phyloP scores from a whole-genome alignment of 2,329 filamentous ascomycete species.

The Xenosphaeropsis pyriputrescens region DNA sequence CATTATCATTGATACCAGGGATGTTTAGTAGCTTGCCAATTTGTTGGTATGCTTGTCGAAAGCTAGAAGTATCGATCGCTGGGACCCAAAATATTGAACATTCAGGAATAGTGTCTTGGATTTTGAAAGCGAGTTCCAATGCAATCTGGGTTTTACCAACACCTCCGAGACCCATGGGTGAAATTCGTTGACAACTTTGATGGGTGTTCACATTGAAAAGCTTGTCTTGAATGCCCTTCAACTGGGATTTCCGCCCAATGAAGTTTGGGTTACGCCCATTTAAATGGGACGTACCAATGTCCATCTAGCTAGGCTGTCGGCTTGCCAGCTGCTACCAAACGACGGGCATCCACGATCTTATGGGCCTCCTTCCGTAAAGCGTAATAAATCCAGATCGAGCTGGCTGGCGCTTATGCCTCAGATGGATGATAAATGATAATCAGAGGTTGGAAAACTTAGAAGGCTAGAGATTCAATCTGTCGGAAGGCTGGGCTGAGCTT shows the following conservation, averaged over 20 bases:
- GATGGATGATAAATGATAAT: too few species aligned
- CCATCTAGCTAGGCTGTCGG: not conserved
- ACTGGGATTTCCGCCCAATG: constrained; percentile 4
- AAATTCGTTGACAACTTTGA: constrained; percentile 1
- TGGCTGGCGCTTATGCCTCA: too few species aligned
- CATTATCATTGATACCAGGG: constrained; percentile 3
- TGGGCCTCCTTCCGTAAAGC: too few species aligned
- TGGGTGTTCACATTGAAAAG: constrained; percentile 8
- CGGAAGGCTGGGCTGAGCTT: too few species aligned
- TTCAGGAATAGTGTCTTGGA: constrained; percentile 17
- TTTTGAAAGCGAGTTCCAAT: constrained; percentile 24
- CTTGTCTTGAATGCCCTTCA: constrained; percentile 2
- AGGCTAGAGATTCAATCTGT: too few species aligned
- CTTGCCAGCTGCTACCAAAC: too few species aligned
- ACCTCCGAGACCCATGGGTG: constrained; percentile 19
- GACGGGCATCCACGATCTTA: too few species aligned
- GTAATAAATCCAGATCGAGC: too few species aligned
- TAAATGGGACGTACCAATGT: not conserved
- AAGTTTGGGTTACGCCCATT: constrained; percentile 1
- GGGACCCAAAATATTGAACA: constrained; percentile 29
- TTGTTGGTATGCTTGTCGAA: constrained; percentile 4
- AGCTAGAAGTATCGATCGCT: constrained; percentile 9
- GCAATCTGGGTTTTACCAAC: constrained; percentile 25
- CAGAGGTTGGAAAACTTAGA: too few species aligned
- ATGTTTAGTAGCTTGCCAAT: constrained; percentile 5